These are phyloP conservation scores for Tetratostichococcus sp. DNA, from an alignment of 139 green algal genomes.

Conservation along the genomic window DNA sequence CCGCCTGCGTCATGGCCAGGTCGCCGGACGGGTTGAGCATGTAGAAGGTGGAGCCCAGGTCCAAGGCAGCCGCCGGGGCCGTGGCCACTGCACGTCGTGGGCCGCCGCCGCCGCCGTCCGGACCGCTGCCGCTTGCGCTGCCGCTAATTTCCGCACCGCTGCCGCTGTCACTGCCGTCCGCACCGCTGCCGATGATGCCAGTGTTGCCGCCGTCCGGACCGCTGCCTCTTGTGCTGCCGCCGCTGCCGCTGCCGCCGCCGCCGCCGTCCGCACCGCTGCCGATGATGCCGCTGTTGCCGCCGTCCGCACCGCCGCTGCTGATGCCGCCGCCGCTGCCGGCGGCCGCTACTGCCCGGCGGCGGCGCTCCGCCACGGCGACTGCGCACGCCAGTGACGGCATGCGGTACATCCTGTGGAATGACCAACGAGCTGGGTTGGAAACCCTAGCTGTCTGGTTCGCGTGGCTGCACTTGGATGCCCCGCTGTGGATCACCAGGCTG, in stretches of 20 bases:
- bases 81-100: not conserved
- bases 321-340: not conserved
- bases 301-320: not conserved
- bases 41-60: slow-evolving; percentile 57
- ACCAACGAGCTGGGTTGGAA: no score
- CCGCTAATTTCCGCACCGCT: not conserved
- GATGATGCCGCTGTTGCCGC: not conserved
- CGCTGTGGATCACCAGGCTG: no score
- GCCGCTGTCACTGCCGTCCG: no score
- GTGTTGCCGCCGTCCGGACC: no score
- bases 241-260: no score
- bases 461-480: no score
- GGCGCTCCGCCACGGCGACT: not conserved
- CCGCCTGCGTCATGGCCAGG: slow-evolving; percentile 66
- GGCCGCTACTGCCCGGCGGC: not conserved
- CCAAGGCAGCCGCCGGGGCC: slow-evolving; percentile 7
- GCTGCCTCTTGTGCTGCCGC: not conserved
- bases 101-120: slow-evolving; percentile 4
- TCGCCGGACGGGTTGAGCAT: slow-evolving; percentile 86
- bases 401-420: slow-evolving; percentile 35
- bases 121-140: not conserved
- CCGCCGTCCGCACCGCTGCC: not conserved
- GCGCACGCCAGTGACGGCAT: slow-evolving; percentile 41
- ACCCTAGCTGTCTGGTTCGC: no score
- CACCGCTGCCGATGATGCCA: no score